Percentiles rank a stretch among this genome's conserved stretches.
These are phyloP conservation scores for Aspergillus udagawae DNA, from an alignment of 2,329 filamentous ascomycete species.

Conservation along the genomic window DNA sequence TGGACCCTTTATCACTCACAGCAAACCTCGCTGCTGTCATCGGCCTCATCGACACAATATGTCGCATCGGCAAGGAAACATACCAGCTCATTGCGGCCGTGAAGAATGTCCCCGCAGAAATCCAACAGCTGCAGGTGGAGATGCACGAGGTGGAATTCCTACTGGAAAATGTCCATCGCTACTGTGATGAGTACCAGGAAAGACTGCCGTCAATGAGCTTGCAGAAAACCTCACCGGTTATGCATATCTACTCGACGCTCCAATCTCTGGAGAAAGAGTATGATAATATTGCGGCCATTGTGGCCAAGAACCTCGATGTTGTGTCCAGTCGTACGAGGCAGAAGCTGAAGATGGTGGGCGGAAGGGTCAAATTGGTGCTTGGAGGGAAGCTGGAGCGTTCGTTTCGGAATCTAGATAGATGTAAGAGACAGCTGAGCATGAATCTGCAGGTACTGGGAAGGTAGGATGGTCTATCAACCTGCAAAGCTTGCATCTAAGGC, in stretches of 20 bases:
- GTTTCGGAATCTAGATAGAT: background rate
- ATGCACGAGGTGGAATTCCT: background rate
- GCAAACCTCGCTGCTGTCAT: background rate
- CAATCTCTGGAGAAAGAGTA: background rate
- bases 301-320: background rate
- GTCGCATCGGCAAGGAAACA: background rate
- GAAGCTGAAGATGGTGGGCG: background rate
- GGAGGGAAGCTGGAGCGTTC: background rate
- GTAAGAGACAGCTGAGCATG: background rate
- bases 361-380: background rate
- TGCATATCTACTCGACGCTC: background rate
- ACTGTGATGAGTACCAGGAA: background rate
- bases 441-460: background rate
- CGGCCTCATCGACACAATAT: background rate
- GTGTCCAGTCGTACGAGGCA: background rate
- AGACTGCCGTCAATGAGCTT: background rate
- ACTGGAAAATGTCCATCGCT: background rate
- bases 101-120: background rate
- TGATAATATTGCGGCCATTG: background rate
- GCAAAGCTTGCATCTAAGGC: background rate
- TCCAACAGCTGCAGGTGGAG: background rate
- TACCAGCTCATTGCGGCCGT: background rate
- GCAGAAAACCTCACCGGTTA: background rate
- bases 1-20: background rate
- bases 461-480: background rate